Base-by-base conservation (phyloP, 192 early-diverging fungal species). In the Backusella psychrophila region DNA sequence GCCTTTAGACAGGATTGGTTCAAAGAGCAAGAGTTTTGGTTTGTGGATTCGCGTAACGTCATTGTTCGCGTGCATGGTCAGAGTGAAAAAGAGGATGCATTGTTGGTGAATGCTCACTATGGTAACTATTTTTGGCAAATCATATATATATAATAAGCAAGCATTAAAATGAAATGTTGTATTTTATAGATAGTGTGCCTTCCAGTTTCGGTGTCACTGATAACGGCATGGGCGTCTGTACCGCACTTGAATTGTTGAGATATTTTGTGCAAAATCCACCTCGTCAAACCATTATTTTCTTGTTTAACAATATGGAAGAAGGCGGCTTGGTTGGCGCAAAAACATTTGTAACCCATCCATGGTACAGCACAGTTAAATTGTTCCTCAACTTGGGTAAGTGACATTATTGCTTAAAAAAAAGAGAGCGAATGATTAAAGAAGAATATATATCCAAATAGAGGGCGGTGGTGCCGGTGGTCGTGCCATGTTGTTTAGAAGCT, bases 261-360 rank as follows among this genome's bases (percentile, higher is more conserved):
- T 91, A 85, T 56, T 78, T 91, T 70, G 80, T 87, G 23, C 65
- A 76, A 21, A 78, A 85, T 59, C 90, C 88, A 36, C 84, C 86
- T 39, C 82, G 85, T 12, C 86, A 93, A 71, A 85, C 87, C 14
- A 87, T 93, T n/a, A 78, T 93, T 11, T 88, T 93, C 77, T 90
- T 92, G 79, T 89, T 93, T 53, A 91, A 93, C 76, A 91, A 90
- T 75, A 87, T 87, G 34, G 91, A 93, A 80, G 91, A 93, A 73
- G 82, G 78, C 66, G 91, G 90, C 0, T 78, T 93, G 34, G 78
- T 86, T 72, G 91, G 91, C 23, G 89, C 91, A 3, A 75, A 72
- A 8, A 80, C 86, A 8, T 88, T 93, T 77, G 85, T 89, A 29
- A 84, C 85, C 34, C 91, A 93, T 59, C 85, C 82, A 8, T 93